Base-by-base conservation (phyloP, 75 land plant genomes). In the Sequoia sempervirens region DNA sequence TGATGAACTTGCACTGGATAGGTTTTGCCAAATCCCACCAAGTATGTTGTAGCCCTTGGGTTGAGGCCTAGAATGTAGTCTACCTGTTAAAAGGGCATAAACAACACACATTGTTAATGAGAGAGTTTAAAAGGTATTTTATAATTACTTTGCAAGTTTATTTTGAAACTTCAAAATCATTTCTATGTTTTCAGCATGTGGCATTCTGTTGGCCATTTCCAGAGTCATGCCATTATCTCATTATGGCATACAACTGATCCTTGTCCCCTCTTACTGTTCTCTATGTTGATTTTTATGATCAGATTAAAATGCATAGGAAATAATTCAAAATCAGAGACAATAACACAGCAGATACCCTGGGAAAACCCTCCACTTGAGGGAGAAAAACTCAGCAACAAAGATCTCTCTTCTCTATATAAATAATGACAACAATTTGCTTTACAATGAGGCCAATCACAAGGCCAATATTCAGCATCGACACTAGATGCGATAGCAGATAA, bases 21-120 rank as follows among this genome's bases (percentile, higher is more conserved):
- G 11, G 82, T 87, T 20, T 36, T 2, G n/a, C 91, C 91, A 53
- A 83, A 91, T 28, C 92, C 92, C 34, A 91, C 91, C 61, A 91
- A 30, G 84, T 91, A 91, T 81, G 91, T 91, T 12, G 43, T 81
- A n/a, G 84, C 87, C 83, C 89, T 87, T 9, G 89, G 89, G 84
- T 91, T 91, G 83, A 69, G 58, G 4, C 92, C 92, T 41, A 91
- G 82, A 23, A 91, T 86, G 85, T 91, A 91, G 66, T 89, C 91
- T 58, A 90, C 88, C 86, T 92, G 87, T 26, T 73, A 50, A 61
- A 85, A 85, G 36, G 82, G 88, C 8, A 88, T 82, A 38, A 47
- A 14, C 15, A 90, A 2, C 36, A 69, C 36, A 10, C 5, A n/a
- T 64, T 18, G 5, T 61, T 61, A 23, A 18, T 61, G 66, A 61